These are phyloP conservation scores for Nicotiana obtusifolia DNA, from an alignment of 257 asterid species.

Conservation along the genomic window DNA sequence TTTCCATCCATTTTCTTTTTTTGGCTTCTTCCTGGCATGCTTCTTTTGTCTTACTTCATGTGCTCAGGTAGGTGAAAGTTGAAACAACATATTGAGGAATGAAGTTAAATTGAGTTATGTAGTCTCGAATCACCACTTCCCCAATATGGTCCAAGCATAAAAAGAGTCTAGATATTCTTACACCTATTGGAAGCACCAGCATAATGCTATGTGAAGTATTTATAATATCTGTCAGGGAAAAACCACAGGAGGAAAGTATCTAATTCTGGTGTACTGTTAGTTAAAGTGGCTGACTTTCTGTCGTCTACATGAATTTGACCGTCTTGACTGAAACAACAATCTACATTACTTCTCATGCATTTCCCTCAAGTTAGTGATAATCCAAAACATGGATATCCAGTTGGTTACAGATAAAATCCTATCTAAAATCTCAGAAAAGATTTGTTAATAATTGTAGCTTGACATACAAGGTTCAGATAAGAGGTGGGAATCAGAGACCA, in stretches of 20 bases:
- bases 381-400: background rate
- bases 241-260: background rate
- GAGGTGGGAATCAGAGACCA: background rate
- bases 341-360: background rate
- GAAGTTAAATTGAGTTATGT: background rate
- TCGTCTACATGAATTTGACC: background rate
- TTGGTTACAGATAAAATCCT: background rate
- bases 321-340: background rate
- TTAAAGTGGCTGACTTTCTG: background rate
- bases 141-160: background rate
- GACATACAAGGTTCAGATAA: background rate
- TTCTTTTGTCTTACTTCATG: background rate
- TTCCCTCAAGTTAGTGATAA: background rate
- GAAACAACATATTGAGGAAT: background rate
- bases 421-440: background rate
- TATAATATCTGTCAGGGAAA: background rate
- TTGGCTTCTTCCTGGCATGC: background rate
- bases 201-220: background rate
- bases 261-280: background rate
- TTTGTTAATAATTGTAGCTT: background rate
- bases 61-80: background rate
- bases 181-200: background rate
- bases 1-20: slow-evolving; percentile 4
- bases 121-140: background rate
- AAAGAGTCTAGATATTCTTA: background rate